Base-by-base conservation (phyloP, 495 filamentous ascomycete species). In the Aspergillus sclerotiicarbonarius region DNA sequence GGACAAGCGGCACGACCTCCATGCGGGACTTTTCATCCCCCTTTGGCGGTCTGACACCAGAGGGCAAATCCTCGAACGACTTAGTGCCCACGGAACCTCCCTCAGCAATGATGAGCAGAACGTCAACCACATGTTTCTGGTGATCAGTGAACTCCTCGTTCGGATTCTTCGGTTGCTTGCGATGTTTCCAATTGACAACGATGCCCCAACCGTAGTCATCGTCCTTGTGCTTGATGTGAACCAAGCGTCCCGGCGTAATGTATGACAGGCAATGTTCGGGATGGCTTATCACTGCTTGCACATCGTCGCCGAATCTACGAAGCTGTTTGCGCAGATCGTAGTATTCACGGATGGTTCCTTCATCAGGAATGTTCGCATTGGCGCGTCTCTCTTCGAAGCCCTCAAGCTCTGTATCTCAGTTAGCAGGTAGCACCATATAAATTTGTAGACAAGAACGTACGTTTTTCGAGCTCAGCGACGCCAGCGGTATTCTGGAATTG, bases 401-500 rank as follows among this genome's bases (percentile, higher is more conserved):
- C 39, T 80, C 77, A 44, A 96, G 76, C 60, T 96, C 87, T 84
- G 63, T 53, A 54, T 12, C 10, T 6, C 6, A n/a, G 58, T 75
- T 63, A 78, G 67, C 33, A 61, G 7, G 21, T 12, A 12, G 35
- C 37, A 2, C 30, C 41, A 19, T n/a, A 25, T 2, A 7, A 49
- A 51, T 29, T 4, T 7, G 20, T 35, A 16, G 50, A 31, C 41
- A 7, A 16, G n/a, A 66, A 41, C 66, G 51, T 68, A 81, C 81
- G 73, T 62, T 86, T 85, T 69, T 98, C 94, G 30, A 98, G 76
- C 37, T 80, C 79, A 30, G 89, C 87, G 47, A 96, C 89, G 62
- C 87, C 88, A 3, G 91, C 88, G 8, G 90, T 89, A 62, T 94
- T 96, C 70, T 98, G 94, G 73, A 98, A 98, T 71, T 98, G 95